Evolutionary conservation across 176 grass and related monocot species (phyloP).

Genomic region (maize (Zea mays)): Zm-B73-REFERENCE-NAM-5.0 NC_050103.1:151777501-151778000

Average conservation of each 20-base stretch:
- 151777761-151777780: conserved; percentile 48
- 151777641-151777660: no score
- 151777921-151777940: not conserved
- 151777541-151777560: no score
- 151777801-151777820: not conserved
- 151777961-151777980: conserved; percentile 17
- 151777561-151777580: no score
- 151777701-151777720: conserved; percentile 38
- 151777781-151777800: conserved; percentile 36
- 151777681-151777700: conserved; percentile 17
- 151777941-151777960: not conserved
- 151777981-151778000: conserved; percentile 21
- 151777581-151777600: no score
- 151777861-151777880: conserved; percentile 32
- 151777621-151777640: not conserved
- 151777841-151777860: conserved; percentile 26
- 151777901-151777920: not conserved
- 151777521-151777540: no score
- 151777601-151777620: not conserved
- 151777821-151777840: conserved; percentile 39
- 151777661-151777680: not conserved
- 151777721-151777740: conserved; percentile 23
- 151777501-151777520: no score
- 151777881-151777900: not conserved
- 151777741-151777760: conserved; percentile 16